Conservation (phyloP, 495 filamentous ascomycete species). For the Ascodesmis nigricans region DNA sequence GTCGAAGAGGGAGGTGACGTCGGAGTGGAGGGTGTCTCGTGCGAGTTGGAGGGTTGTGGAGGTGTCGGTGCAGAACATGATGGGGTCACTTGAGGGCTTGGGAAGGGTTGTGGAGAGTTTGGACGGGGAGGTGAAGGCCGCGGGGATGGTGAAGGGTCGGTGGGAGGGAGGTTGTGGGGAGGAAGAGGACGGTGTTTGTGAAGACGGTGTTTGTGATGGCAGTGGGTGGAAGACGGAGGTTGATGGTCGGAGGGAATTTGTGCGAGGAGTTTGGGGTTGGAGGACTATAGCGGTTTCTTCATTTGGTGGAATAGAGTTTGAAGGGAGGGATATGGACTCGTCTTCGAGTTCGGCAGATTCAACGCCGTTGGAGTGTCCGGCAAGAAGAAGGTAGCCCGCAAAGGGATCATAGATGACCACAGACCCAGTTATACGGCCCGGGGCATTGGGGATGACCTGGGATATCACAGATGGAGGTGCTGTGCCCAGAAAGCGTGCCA, state of each 20-base stretch:
- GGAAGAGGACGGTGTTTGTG: neutral
- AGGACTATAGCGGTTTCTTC: conserved; percentile 1
- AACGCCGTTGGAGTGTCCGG: conserved; percentile 8
- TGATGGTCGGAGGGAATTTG: neutral
- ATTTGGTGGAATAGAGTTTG: too few relatives aligned
- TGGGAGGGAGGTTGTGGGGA: neutral
- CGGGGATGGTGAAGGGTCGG: neutral
- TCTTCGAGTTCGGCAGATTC: conserved; percentile 18
- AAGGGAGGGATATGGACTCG: conserved; percentile 7
- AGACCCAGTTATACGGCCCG: conserved; percentile 10
- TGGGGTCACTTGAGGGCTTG: conserved; percentile 7
- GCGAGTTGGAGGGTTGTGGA: conserved; percentile 11
- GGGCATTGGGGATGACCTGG: conserved; percentile 8
- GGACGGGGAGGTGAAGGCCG: conserved; percentile 12
- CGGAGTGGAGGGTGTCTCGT: conserved; percentile 12
- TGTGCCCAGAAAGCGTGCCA: conserved; percentile 7
- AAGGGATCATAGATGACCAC: conserved; percentile 19
- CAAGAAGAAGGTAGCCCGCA: conserved; percentile 18
- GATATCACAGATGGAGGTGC: conserved; percentile 9
- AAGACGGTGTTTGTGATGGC: neutral
- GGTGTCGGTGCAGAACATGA: conserved; percentile 15
- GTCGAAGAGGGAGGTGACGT: conserved; percentile 17
- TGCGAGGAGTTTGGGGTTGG: neutral
- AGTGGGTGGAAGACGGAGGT: neutral
- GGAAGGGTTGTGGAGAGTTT: conserved; percentile 9